Conservation (phyloP, 805 yeast genomes). For the Candida mattraensis region DNA sequence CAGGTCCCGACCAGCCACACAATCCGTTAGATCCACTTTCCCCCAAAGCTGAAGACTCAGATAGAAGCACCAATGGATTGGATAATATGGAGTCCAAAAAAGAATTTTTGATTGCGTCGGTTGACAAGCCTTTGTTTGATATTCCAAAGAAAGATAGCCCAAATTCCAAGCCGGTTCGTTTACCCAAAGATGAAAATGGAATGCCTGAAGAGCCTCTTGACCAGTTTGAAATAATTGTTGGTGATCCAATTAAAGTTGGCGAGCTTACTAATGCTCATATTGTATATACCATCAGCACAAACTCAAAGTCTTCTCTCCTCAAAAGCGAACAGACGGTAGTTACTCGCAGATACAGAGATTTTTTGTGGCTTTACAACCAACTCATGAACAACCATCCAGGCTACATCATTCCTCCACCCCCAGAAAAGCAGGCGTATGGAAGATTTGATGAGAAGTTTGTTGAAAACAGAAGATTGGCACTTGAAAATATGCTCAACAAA, state of each 20-base stretch:
- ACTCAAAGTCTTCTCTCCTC: constrained; percentile 44
- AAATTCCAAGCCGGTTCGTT: not conserved
- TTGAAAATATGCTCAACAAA: constrained; percentile 82
- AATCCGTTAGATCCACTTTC: constrained; percentile 18
- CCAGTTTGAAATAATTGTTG: constrained; percentile 66
- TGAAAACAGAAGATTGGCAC: constrained; percentile 77
- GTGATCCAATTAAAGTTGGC: constrained; percentile 90
- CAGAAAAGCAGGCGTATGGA: constrained; percentile 91
- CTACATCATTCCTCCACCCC: constrained; percentile 89
- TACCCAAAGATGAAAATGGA: not conserved
- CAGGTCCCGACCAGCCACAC: constrained; percentile 1
- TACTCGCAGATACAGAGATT: constrained; percentile 85
- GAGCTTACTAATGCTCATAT: constrained; percentile 88
- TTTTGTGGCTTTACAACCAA: constrained; percentile 92
- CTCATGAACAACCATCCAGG: constrained; percentile 88
- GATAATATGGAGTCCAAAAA: constrained; percentile 15
- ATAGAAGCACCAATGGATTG: too few relatives aligned
- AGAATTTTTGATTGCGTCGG: constrained; percentile 41
- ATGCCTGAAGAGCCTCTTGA: constrained; percentile 21
- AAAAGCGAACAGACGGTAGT: constrained; percentile 50
- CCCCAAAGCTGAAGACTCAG: constrained; percentile 5
- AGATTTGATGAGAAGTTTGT: constrained; percentile 88
- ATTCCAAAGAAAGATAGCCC: constrained; percentile 25
- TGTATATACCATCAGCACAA: constrained; percentile 75
- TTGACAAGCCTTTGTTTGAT: constrained; percentile 56